phyloP scores from a whole-genome alignment of 1,139 yeast species.

The Geotrichum histeridarum region DNA sequence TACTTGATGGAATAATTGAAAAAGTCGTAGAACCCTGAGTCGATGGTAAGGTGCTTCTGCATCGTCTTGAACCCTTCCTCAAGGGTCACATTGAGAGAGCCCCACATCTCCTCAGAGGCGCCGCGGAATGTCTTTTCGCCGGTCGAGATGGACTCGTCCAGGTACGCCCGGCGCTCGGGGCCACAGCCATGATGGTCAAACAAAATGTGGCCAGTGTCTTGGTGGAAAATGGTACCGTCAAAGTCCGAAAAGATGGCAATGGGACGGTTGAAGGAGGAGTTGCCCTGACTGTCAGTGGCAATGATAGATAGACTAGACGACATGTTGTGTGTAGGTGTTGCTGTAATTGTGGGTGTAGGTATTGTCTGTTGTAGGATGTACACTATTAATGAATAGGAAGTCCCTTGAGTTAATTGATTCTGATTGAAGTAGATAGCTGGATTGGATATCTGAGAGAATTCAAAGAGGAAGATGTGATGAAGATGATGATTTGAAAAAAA shows the following conservation, averaged over 20 bases:
- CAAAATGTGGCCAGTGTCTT: constrained; percentile 45
- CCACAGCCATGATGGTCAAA: constrained; percentile 45
- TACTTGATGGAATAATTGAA: constrained; percentile 50
- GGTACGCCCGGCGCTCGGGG: constrained; percentile 36
- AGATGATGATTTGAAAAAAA: background rate
- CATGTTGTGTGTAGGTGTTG: background rate
- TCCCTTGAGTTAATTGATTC: background rate
- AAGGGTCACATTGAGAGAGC: constrained; percentile 41
- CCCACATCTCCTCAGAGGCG: constrained; percentile 45
- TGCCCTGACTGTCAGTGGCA: constrained; percentile 17
- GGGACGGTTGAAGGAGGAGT: constrained; percentile 25
- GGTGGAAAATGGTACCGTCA: constrained; percentile 45
- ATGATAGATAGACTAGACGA: too few species aligned
- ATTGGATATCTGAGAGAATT: too few species aligned
- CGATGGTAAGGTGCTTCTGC: constrained; percentile 50
- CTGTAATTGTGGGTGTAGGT: background rate
- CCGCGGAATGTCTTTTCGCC: constrained; percentile 39
- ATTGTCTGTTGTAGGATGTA: background rate
- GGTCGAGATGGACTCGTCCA: constrained; percentile 39
- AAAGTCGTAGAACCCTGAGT: constrained; percentile 55
- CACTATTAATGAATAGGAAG: background rate
- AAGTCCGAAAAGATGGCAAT: constrained; percentile 42
- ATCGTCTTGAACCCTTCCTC: constrained; percentile 54
- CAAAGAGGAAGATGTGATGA: too few species aligned
- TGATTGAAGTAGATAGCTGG: background rate